A percentile compares a stretch with the other conserved stretches of the same genome.
These are phyloP conservation scores for Hyparrhenia diplandra DNA, from an alignment of 176 grass and related monocot species.

Conservation along the genomic window DNA sequence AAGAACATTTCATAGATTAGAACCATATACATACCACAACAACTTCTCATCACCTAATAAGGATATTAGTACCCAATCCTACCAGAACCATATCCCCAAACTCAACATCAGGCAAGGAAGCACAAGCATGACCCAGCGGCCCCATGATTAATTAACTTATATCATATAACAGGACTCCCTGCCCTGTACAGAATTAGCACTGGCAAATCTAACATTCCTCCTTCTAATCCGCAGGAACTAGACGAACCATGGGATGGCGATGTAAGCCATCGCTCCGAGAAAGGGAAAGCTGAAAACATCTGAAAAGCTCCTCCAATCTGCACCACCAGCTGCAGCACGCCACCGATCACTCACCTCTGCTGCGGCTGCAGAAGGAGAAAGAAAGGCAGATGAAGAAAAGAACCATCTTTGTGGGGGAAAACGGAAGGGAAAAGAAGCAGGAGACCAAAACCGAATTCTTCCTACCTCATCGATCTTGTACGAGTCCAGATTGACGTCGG, in stretches of 20 bases:
- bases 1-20: slow-evolving; percentile 14
- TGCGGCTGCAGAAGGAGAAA: slow-evolving; percentile 15
- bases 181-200: slow-evolving; percentile 12
- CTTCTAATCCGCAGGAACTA: slow-evolving; percentile 18
- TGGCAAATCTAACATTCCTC: slow-evolving; percentile 1
- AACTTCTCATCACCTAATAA: slow-evolving; percentile 8
- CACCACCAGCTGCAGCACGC: neutral
- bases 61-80: slow-evolving; percentile 1
- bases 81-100: slow-evolving; percentile 7
- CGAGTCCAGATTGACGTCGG: slow-evolving; percentile 23
- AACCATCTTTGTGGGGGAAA: neutral
- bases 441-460: neutral
- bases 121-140: neutral
- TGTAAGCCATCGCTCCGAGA: slow-evolving; percentile 16
- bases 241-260: neutral
- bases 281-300: neutral
- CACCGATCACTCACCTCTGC: slow-evolving; percentile 25
- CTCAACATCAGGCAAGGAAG: neutral
- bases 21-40: slow-evolving; percentile 23
- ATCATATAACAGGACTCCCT: neutral
- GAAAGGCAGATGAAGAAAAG: slow-evolving; percentile 20
- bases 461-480: slow-evolving; percentile 52
- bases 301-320: slow-evolving; percentile 24
- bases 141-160: neutral
- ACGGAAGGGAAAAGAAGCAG: neutral